These are phyloP conservation scores for Puccinia hordei DNA, from an alignment of 1,284 basidiomycete species.

Conservation along the genomic window DNA sequence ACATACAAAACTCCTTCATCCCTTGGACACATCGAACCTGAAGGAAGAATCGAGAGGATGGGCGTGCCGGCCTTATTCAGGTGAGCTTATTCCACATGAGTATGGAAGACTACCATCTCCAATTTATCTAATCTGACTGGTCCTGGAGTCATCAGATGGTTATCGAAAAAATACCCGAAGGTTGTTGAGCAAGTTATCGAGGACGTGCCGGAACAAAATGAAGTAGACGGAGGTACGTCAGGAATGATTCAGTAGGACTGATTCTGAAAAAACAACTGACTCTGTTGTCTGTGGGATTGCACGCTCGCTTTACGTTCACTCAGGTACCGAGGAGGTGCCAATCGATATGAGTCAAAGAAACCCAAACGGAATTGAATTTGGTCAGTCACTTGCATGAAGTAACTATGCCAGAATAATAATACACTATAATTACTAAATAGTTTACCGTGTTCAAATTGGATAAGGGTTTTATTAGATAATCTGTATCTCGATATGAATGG, in stretches of 20 bases:
- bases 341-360: constrained; percentile 77
- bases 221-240: constrained; percentile 55
- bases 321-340: constrained; percentile 37
- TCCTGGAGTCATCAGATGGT: constrained; percentile 58
- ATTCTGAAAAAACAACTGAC: not conserved
- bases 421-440: not conserved
- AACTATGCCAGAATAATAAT: not conserved
- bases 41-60: constrained; percentile 3
- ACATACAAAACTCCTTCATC: no score
- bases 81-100: not conserved
- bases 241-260: not conserved
- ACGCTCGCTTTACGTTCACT: not conserved
- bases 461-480: constrained; percentile 64
- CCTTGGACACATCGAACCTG: no score
- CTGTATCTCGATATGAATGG: constrained; percentile 58
- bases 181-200: constrained; percentile 59
- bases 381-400: constrained; percentile 65
- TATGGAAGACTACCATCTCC: not conserved
- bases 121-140: not conserved
- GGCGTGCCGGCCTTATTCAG: constrained; percentile 50
- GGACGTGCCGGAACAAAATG: constrained; percentile 56
- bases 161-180: constrained; percentile 60
- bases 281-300: not conserved
- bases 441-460: constrained; percentile 64
- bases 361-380: constrained; percentile 95